A percentile compares a stretch with the other conserved stretches of the same genome.
Evolutionary conservation across 768 basidiomycete genomes (phyloP).

Genomic region (Sarcodon sp.): DNA sequence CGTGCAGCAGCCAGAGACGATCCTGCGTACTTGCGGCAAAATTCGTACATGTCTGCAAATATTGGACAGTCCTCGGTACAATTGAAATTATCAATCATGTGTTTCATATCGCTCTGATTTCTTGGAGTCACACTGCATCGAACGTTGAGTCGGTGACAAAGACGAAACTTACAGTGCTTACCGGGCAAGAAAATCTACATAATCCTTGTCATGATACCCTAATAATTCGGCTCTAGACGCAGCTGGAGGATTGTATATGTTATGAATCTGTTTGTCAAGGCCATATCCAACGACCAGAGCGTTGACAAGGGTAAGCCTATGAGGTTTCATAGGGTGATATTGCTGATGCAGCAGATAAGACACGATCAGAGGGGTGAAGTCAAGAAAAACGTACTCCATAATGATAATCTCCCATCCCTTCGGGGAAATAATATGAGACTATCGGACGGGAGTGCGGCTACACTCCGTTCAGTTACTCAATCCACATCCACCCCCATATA

Average conservation of each 20-base stretch:
- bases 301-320: constrained; percentile 91
- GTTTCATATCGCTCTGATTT: constrained; percentile 53
- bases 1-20: constrained; percentile 85
- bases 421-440: constrained; percentile 94
- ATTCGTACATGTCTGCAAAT: constrained; percentile 90
- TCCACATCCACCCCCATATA: background rate
- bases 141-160: background rate
- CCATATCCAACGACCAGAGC: constrained; percentile 94
- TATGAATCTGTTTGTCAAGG: constrained; percentile 87
- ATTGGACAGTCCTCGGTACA: constrained; percentile 97
- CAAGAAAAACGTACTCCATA: constrained; percentile 61
- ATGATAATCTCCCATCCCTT: constrained; percentile 89
- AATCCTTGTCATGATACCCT: constrained; percentile 88
- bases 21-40: constrained; percentile 89
- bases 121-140: constrained; percentile 72
- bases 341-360: constrained; percentile 40
- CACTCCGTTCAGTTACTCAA: too few species aligned
- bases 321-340: constrained; percentile 98
- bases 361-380: background rate
- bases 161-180: constrained; percentile 14
- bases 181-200: constrained; percentile 92
- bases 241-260: constrained; percentile 78
- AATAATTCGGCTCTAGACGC: constrained; percentile 87
- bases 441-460: constrained; percentile 76
- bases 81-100: constrained; percentile 78